phyloP scores from a whole-genome alignment of 495 filamentous ascomycete species.

The Niebla homalea region DNA sequence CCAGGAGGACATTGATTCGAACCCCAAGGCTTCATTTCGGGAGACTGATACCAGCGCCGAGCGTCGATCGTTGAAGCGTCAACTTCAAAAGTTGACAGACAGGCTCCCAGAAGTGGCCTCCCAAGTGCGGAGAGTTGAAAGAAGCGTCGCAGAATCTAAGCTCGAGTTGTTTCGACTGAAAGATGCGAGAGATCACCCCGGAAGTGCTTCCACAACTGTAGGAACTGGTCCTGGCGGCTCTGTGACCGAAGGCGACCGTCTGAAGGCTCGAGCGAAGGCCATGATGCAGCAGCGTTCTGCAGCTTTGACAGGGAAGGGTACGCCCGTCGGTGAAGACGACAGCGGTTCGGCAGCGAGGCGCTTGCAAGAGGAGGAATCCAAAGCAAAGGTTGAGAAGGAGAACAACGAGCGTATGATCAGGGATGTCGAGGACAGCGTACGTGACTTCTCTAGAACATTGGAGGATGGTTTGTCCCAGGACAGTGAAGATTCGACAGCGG shows the following conservation, averaged over 20 bases:
- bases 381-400: slow-evolving; percentile 69
- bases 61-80: slow-evolving; percentile 68
- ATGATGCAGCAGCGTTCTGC: slow-evolving; percentile 98
- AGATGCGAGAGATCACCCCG: slow-evolving; percentile 86
- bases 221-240: slow-evolving; percentile 87
- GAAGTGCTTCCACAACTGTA: slow-evolving; percentile 67
- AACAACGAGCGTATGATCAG: slow-evolving; percentile 91
- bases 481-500: slow-evolving; percentile 49
- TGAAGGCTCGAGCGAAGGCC: slow-evolving; percentile 88
- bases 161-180: slow-evolving; percentile 88
- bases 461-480: slow-evolving; percentile 81
- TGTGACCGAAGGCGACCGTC: slow-evolving; percentile 84
- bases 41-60: slow-evolving; percentile 76
- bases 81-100: slow-evolving; percentile 78
- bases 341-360: slow-evolving; percentile 64
- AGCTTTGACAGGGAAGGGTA: slow-evolving; percentile 72
- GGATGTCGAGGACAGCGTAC: slow-evolving; percentile 93
- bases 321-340: slow-evolving; percentile 47
- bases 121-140: slow-evolving; percentile 78
- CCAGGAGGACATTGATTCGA: slow-evolving; percentile 90
- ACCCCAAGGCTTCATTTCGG: slow-evolving; percentile 65
- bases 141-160: slow-evolving; percentile 80
- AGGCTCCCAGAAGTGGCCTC: slow-evolving; percentile 85
- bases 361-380: slow-evolving; percentile 75
- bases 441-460: slow-evolving; percentile 71